A percentile compares a stretch with the other conserved stretches of the same genome.
phyloP scores from a whole-genome alignment of 2,329 filamentous ascomycete species.

The Aspergillus chevalieri region DNA sequence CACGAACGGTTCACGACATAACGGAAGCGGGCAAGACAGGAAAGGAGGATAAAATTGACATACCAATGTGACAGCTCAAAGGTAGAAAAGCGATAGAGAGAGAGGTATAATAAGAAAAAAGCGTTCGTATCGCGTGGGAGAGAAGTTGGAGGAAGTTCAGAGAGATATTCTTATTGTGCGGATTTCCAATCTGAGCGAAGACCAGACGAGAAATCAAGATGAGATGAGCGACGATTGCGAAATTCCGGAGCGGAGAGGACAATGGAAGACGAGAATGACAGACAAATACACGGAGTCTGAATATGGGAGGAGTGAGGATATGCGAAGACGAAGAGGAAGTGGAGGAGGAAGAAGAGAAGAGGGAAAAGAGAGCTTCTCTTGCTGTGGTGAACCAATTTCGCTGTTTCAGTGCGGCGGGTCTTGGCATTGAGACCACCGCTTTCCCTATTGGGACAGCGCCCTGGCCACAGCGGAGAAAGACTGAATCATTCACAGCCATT shows the following conservation, averaged over 20 bases:
- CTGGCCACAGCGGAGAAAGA: too few species aligned
- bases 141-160: neutral
- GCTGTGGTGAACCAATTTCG: neutral
- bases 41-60: neutral
- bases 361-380: neutral
- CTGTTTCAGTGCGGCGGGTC: neutral
- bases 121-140: neutral
- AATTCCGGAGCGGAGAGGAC: neutral
- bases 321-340: neutral
- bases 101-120: neutral
- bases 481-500: too few species aligned
- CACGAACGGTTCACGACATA: neutral
- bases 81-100: neutral
- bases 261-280: neutral
- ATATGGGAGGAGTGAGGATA: neutral
- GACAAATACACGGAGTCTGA: conserved; percentile 4
- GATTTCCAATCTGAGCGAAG: neutral
- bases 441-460: neutral
- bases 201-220: conserved; percentile 11
- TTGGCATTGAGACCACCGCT: neutral
- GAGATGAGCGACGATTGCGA: neutral
- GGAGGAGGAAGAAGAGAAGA: neutral
- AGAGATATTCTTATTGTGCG: neutral
- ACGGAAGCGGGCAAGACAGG: neutral
- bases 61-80: neutral